Base-by-base conservation (phyloP, 2,329 filamentous ascomycete genomes). In the Epichloe baconii region DNA sequence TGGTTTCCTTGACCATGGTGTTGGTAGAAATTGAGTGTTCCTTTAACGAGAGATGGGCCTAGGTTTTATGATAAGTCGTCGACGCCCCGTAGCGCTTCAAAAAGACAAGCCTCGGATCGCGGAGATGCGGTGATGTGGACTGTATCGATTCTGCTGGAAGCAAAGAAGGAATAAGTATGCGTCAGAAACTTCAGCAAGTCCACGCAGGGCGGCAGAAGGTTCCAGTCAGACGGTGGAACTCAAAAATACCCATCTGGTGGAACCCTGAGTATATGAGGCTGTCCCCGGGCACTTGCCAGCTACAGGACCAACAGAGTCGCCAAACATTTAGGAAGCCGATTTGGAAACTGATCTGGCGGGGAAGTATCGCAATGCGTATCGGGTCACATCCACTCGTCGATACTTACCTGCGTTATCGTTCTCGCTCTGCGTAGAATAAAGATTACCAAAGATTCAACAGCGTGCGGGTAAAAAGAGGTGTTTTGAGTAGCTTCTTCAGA, bases 1-100 rank as follows among this genome's bases (percentile, higher is more conserved):
- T 87, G 38, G 81, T 86, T 62, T 89, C 86, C 66, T 85, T 86
- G 58, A 83, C 85, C 86, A 89, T 90, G 51, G 63, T 84, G 68
- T 50, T 61, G 52, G 45, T 51, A 47, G 54, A 48, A 47, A 21
- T 43, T 44, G 21, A 14, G 15, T 17, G 51, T 56, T 56, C 42
- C 41, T 51, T 48, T 41, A 46, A 44, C 35, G 43, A 37, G 36
- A 43, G 43, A 50, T 52, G 48, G 43, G 3, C 15, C 31, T 19
- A 26, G n/a, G n/a, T 46, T 12, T 43, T 26, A 19, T 14, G 46
- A 42, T 26, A 45, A 45, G 34, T 21, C 37, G 42, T 53, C 54
- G 48, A 50, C 48, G 43, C 49, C 49, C 49, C 42, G 36, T 47
- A 49, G 49, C 44, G 51, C 7, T 48, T 21, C 42, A 14, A 26